A percentile compares a stretch with the other conserved stretches of the same genome.
Evolutionary conservation across 495 filamentous ascomycete species (phyloP).

Genomic region (Daldinia childiae): DNA sequence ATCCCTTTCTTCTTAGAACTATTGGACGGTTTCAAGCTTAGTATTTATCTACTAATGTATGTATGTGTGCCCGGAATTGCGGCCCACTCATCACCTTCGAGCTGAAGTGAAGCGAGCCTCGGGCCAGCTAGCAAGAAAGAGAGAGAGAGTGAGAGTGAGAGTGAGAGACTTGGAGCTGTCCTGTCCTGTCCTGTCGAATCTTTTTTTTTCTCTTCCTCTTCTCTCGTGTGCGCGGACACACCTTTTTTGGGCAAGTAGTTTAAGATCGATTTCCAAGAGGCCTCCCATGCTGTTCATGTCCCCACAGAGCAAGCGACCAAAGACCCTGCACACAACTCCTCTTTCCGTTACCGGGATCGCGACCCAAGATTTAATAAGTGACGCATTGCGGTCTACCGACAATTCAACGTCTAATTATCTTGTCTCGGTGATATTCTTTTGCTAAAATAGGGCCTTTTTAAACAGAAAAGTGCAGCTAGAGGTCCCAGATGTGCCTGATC

Average conservation of each 20-base stretch:
- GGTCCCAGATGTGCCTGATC: constrained; percentile 20
- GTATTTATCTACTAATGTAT: constrained; percentile 33
- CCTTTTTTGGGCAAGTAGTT: constrained; percentile 39
- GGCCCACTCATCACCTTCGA: constrained; percentile 32
- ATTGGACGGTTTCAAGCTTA: constrained; percentile 15
- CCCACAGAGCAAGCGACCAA: constrained; percentile 15
- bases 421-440: constrained; percentile 37
- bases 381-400: constrained; percentile 35
- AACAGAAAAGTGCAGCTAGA: constrained; percentile 7
- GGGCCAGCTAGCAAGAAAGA: not conserved
- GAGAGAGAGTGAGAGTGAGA: too few relatives aligned
- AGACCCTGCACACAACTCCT: constrained; percentile 39
- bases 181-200: not conserved
- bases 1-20: not conserved
- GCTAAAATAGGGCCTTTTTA: constrained; percentile 30
- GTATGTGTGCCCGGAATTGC: constrained; percentile 39
- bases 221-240: constrained; percentile 7
- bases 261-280: constrained; percentile 32
- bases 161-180: not conserved
- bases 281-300: constrained; percentile 29
- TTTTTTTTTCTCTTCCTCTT: not conserved
- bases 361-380: constrained; percentile 40
- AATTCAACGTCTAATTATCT: not conserved
- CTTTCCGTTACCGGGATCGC: constrained; percentile 37
- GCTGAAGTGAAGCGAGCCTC: constrained; percentile 27